Conservation (phyloP, 176 grass and related monocot genomes). For the Pontederia paniculata region DNA sequence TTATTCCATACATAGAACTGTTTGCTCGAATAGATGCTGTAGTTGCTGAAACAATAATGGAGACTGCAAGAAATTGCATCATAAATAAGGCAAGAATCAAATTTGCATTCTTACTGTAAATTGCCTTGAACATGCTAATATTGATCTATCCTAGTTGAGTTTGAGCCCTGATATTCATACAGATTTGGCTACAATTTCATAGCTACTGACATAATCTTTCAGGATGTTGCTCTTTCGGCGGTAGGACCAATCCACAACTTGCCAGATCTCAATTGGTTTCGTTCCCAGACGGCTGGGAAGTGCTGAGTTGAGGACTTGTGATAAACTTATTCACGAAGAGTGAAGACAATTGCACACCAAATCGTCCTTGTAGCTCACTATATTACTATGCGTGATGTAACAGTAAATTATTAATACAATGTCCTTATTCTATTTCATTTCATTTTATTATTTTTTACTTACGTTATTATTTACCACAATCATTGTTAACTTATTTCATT, state of each 20-base stretch:
- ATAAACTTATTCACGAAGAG: neutral
- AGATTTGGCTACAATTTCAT: constrained; percentile 12
- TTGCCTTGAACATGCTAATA: neutral
- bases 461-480: too few relatives aligned
- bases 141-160: neutral
- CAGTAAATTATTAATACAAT: too few relatives aligned
- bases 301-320: neutral
- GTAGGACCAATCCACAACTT: constrained; percentile 48
- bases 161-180: constrained; percentile 9
- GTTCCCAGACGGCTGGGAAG: constrained; percentile 26
- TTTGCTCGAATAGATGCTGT: constrained; percentile 95
- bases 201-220: constrained; percentile 4
- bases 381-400: too few relatives aligned
- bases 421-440: too few relatives aligned
- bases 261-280: constrained; percentile 83
- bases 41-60: constrained; percentile 61
- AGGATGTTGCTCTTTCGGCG: constrained; percentile 80
- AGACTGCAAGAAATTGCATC: constrained; percentile 75
- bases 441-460: too few relatives aligned
- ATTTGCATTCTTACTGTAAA: constrained; percentile 2
- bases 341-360: too few relatives aligned
- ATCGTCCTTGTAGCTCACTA: too few relatives aligned
- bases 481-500: too few relatives aligned
- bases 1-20: constrained; percentile 76
- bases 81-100: constrained; percentile 52